A percentile compares a stretch with the other conserved stretches of the same genome.
Evolutionary conservation across 73 alveolate species (phyloP).

Genomic region (Symbiodinium pilosum): DNA sequence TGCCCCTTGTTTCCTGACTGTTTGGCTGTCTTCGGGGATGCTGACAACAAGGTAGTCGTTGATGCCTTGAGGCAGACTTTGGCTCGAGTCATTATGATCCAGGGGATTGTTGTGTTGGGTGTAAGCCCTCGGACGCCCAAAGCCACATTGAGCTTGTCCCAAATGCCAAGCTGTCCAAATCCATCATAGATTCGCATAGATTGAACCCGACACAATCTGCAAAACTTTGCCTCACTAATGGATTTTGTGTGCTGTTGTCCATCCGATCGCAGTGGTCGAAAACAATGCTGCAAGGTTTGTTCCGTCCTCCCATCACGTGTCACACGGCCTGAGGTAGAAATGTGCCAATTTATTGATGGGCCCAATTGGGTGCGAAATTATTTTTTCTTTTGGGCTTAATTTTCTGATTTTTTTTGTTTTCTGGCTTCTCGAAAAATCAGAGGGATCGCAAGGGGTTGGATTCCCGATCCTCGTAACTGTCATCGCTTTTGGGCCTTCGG

Average conservation of each 20-base stretch:
- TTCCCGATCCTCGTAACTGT: no score
- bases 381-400: no score
- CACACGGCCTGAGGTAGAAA: background rate
- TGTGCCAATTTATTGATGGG: background rate
- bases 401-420: no score
- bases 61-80: no score
- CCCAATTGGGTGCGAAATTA: background rate
- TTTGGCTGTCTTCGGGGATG: no score
- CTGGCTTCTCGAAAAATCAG: no score
- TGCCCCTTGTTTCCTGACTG: no score
- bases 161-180: background rate
- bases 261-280: background rate
- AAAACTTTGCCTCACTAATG: background rate
- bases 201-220: background rate
- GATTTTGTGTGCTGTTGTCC: background rate
- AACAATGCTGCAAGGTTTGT: background rate
- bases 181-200: background rate
- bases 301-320: background rate
- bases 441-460: no score
- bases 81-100: background rate
- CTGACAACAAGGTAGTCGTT: no score
- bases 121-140: background rate
- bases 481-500: no score
- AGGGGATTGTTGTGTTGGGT: background rate
- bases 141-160: background rate